Evolutionary conservation across 2,329 filamentous ascomycete species (phyloP), one percentile per base, ranked within the genome.

Genomic region (Ophiostoma angusticollis): DNA sequence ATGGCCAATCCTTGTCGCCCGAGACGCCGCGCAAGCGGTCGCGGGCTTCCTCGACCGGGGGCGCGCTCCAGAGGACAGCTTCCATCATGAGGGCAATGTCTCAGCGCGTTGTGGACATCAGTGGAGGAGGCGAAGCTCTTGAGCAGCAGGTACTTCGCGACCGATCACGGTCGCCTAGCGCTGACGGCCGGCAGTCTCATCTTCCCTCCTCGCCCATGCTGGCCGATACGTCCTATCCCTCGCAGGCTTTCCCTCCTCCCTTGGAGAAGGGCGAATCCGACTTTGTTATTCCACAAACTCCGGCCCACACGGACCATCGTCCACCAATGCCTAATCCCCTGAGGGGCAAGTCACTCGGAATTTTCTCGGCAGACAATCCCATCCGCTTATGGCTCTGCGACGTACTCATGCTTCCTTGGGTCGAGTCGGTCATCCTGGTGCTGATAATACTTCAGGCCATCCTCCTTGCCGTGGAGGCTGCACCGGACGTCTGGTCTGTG

Each of bases 41-140:
- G 31, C 65, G 78, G 28, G 76, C 79, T 2, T 65, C 73, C 2
- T 78, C 78, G 14, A 68, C 72, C 8, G 69, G 74, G 9, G 72
- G 72, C 19, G 79, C 81, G 14, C 58, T 87, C 37, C 73, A 70
- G 18, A 69, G 76, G 49, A 81, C 82, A 44, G 74, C 81, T 31
- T 84, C 81, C 8, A 84, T 86, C 50, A 74, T 87, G 59, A 74
- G 81, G 47, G 76, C 76, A 45, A 93, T 98, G 77, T 96, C 93
- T 23, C 87, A 95, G 62, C 84, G 91, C 64, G 87, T 98, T 40
- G 91, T 98, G 53, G 96, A 96, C 54, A 74, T 98, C 51, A 94
- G 86, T 60, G 93, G 93, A 54, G 91, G 96, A 52, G 80, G 80
- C 5, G 84, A 95, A 50, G 64, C 84, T 16, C 68, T 87, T 13